Base-by-base conservation (phyloP, 495 filamentous ascomycete genomes). In the Podospora sp. region DNA sequence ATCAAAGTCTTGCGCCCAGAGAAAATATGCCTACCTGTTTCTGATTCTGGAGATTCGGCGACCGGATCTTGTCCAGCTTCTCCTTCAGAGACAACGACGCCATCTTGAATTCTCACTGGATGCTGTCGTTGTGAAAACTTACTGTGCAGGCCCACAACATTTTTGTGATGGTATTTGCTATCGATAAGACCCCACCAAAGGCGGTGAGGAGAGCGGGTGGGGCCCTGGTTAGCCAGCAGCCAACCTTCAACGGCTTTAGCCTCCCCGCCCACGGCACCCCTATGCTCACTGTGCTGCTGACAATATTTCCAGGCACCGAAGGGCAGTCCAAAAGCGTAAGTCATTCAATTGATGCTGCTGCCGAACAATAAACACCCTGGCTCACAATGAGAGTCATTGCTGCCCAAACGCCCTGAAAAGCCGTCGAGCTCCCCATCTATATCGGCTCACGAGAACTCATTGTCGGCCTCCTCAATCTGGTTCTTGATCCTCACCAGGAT, bases 21-120 rank as follows among this genome's bases (percentile, higher is more conserved):
- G 36, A 65, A 62, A 59, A 26, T 3, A 62, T 18, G 22, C 83
- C 71, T 80, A 94, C 92, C 85, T 95, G 92, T 77, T 94, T 89
- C 80, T 96, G 92, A 79, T 91, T 98, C 78, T 98, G 91, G 71
- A 97, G 88, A 81, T 96, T 96, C 27, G 95, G 95, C 77, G 91
- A 93, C 79, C 95, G 90, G 75, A 98, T 97, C 85, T 93, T 97
- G 77, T 94, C 91, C 72, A 99, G 86, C 84, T 91, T 96, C 82
- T 94, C 94, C 72, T 88, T 86, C 69, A 97, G 82, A 76, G 92
- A 91, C 86, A 91, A 62, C 60, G 73, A 72, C 62, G 77, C 79
- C 82, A 84, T 84, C 62, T 75, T 81, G 73, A 73, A 59, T 33
- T 55, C 62, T 55, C 33, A 55, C 65, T 68, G 50, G 71, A 68